Percentiles rank a stretch among this genome's conserved stretches.
These are phyloP conservation scores for Pyricularia pennisetigena DNA, from an alignment of 2,329 filamentous ascomycete genomes.

Conservation along the genomic window DNA sequence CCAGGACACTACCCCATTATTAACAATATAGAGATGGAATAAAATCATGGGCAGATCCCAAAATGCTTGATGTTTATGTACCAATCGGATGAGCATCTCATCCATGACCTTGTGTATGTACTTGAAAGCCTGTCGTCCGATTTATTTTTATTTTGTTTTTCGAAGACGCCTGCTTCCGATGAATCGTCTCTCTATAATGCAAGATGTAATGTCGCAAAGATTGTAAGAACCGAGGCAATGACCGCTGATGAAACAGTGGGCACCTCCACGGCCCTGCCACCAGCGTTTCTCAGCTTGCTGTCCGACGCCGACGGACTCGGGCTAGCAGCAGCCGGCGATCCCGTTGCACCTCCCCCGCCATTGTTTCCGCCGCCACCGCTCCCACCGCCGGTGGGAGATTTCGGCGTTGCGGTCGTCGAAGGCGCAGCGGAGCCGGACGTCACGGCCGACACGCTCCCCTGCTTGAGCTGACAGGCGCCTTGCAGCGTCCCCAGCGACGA, in stretches of 20 bases:
- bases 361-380: not conserved
- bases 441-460: not conserved
- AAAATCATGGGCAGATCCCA: not conserved
- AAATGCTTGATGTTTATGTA: not conserved
- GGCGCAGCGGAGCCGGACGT: not conserved
- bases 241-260: not conserved
- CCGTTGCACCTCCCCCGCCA: not conserved
- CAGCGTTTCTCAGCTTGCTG: not conserved
- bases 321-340: not conserved
- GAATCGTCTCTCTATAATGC: not conserved
- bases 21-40: not conserved
- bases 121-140: not conserved
- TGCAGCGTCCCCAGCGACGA: conserved; percentile 8
- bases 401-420: not conserved
- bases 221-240: not conserved
- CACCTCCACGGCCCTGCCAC: not conserved
- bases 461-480: conserved; percentile 8
- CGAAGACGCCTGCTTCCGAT: not conserved
- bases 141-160: not conserved
- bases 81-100: not conserved
- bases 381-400: not conserved
- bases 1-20: not conserved
- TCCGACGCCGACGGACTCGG: not conserved
- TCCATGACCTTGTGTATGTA: not conserved
- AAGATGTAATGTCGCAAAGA: not conserved